These are phyloP conservation scores for Diutina neorugosa DNA, from an alignment of 1,139 yeast genomes.

Conservation along the genomic window DNA sequence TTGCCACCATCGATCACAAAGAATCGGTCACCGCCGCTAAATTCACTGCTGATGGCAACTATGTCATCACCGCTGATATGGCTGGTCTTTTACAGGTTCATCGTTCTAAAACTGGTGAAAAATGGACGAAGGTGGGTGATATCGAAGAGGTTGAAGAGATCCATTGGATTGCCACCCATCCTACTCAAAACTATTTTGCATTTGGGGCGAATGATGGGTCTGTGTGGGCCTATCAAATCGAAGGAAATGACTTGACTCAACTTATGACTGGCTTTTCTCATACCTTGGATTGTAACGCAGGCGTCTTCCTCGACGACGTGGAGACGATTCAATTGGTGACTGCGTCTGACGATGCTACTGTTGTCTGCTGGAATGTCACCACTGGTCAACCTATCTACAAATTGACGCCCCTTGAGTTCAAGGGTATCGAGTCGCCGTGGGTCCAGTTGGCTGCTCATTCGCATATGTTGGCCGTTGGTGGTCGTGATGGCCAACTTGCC, in stretches of 20 bases:
- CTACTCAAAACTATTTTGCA: constrained; percentile 64
- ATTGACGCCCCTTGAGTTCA: constrained; percentile 49
- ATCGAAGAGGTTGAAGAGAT: constrained; percentile 78
- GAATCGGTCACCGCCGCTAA: constrained; percentile 83
- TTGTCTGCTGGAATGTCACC: constrained; percentile 85
- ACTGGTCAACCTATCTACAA: constrained; percentile 59
- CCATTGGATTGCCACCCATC: constrained; percentile 70
- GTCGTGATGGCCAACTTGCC: constrained; percentile 75
- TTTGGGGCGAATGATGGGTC: constrained; percentile 91
- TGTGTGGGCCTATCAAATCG: constrained; percentile 81
- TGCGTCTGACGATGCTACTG: constrained; percentile 77
- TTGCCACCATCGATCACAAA: constrained; percentile 64
- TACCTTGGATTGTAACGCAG: constrained; percentile 67
- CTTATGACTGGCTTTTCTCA: constrained; percentile 76
- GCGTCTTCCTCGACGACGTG: constrained; percentile 57
- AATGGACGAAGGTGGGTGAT: constrained; percentile 62
- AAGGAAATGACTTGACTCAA: constrained; percentile 43
- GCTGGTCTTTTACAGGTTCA: constrained; percentile 73
- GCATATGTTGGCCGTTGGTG: constrained; percentile 58
- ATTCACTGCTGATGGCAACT: constrained; percentile 74
- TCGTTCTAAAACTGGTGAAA: constrained; percentile 63
- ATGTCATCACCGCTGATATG: constrained; percentile 87
- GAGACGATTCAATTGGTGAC: constrained; percentile 52
- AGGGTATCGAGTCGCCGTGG: constrained; percentile 79
- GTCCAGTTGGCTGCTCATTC: constrained; percentile 45